Conservation (phyloP, 768 basidiomycete species). For the Terana coerulea region DNA sequence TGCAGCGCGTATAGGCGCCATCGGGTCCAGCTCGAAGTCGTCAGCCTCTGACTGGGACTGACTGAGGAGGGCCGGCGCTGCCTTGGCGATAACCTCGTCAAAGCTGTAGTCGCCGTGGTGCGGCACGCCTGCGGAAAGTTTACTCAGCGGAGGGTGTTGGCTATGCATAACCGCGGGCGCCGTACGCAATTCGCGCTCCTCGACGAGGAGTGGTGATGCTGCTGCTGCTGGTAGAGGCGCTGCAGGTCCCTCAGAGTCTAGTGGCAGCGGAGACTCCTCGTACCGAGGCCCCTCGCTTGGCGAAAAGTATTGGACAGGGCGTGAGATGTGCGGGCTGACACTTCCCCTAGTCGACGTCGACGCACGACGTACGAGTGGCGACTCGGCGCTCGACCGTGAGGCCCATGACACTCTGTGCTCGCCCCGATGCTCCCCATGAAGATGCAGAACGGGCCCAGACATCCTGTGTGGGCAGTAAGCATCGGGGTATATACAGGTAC, state of each 20-base stretch:
- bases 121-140: slow-evolving; percentile 25
- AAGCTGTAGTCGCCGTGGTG: slow-evolving; percentile 13
- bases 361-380: slow-evolving; percentile 23
- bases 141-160: slow-evolving; percentile 30
- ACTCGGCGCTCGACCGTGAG: slow-evolving; percentile 32
- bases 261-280: slow-evolving; percentile 40
- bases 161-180: slow-evolving; percentile 53
- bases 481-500: not conserved
- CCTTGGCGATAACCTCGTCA: slow-evolving; percentile 7
- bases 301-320: slow-evolving; percentile 26
- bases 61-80: slow-evolving; percentile 6
- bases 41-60: not conserved
- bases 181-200: slow-evolving; percentile 31
- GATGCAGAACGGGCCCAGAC: slow-evolving; percentile 55
- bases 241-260: slow-evolving; percentile 8
- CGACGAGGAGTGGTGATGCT: too few species aligned
- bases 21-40: slow-evolving; percentile 36
- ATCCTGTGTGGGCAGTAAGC: slow-evolving; percentile 43
- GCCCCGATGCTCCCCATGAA: slow-evolving; percentile 22
- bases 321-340: slow-evolving; percentile 12
- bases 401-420: slow-evolving; percentile 59
- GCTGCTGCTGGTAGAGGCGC: slow-evolving; percentile 11
- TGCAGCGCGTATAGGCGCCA: slow-evolving; percentile 37
- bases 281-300: slow-evolving; percentile 37
- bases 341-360: slow-evolving; percentile 18